These are phyloP conservation scores for Zygotorulaspora florentina DNA, from an alignment of 805 yeast species.

Conservation along the genomic window DNA sequence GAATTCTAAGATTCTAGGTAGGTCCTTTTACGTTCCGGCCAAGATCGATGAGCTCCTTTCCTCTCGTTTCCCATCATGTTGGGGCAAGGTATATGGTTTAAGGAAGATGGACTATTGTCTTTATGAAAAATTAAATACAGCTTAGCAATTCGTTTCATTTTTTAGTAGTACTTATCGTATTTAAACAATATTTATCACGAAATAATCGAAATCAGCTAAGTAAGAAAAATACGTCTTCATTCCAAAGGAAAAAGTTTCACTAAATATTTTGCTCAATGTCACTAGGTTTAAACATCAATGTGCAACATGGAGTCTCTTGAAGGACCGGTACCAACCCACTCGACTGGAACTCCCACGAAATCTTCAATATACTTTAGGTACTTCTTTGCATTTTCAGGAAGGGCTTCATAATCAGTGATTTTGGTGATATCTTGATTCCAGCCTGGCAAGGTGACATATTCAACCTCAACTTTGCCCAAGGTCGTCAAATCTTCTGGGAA, in stretches of 20 bases:
- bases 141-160: not conserved
- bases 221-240: not conserved
- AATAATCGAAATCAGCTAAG: not conserved
- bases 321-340: conserved; percentile 99
- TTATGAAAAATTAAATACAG: conserved; percentile 25
- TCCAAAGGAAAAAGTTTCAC: not conserved
- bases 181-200: not conserved
- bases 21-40: conserved; percentile 52
- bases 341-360: conserved; percentile 75
- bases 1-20: conserved; percentile 50
- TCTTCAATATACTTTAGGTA: conserved; percentile 85
- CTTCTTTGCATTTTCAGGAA: conserved; percentile 83
- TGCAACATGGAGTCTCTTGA: conserved; percentile 90
- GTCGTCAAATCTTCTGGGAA: conserved; percentile 91
- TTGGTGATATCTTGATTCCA: conserved; percentile 84
- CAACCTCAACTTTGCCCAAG: conserved; percentile 87
- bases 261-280: not conserved
- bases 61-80: conserved; percentile 10
- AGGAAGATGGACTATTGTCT: conserved; percentile 51
- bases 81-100: conserved; percentile 32
- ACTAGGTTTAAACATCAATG: conserved; percentile 35
- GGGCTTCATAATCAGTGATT: conserved; percentile 62
- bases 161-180: not conserved
- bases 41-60: conserved; percentile 26
- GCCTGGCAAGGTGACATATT: conserved; percentile 87